Base-by-base conservation (phyloP, 2,329 filamentous ascomycete species). In the Talaromyces pinophilus region DNA sequence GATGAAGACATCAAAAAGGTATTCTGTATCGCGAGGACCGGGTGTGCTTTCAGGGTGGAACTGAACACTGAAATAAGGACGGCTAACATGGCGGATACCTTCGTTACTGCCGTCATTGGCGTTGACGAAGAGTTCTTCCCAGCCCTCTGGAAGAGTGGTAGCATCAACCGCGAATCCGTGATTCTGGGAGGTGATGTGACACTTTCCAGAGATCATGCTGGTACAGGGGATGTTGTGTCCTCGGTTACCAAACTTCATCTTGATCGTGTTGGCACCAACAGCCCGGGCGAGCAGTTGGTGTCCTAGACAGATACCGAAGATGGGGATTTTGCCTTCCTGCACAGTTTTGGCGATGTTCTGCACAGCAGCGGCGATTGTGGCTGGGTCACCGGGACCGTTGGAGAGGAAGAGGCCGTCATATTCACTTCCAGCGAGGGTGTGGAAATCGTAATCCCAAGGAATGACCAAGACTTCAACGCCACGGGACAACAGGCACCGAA, bases 221-320 rank as follows among this genome's bases (percentile, higher is more conserved):
- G 94, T 98, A 84, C 93, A 97, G 54, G 95, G 95, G 75, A 99
- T 98, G 82, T 99, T 99, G 84, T 96, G 92, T 52, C 94, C 95
- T 75, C 95, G 92, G 83, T 99, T 99, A 82, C 95, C 95, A 75
- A 97, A 99, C 86, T 98, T 98, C 92, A 99, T 96, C 85, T 99
- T 99, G 74, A 86, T 81, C 0, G 95, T 98, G 57, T 85, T 85
- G 57, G 93, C 94, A 64, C 94, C 94, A 38, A 93, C 88, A 66
- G 94, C 93, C 72, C 93, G 87, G 63, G 94, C 93, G 62, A 98
- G 88, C 71, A 98, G 85, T 81, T 98, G 94, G 79, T 98, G 94
- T 66, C 94, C 94, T 72, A 98, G 82, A 83, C 94, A 98, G 76
- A 98, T 98, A 83, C 94, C 94, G 72, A 98, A 97, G 69, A 98